Conservation (phyloP, 2,329 filamentous ascomycete genomes). For the Aspergillus cejpii region DNA sequence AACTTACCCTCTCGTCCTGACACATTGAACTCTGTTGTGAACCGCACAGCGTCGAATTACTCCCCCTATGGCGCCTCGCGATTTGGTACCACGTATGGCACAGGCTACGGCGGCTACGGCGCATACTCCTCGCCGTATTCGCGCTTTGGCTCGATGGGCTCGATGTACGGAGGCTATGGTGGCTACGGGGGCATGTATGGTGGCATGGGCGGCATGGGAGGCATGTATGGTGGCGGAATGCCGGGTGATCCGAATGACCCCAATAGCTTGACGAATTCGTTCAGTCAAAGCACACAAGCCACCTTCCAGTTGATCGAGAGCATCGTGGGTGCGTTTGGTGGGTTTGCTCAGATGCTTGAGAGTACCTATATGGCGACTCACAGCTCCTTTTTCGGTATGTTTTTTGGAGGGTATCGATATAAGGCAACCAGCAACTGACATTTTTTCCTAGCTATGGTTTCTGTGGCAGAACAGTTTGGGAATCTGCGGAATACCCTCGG, state of each 20-base stretch:
- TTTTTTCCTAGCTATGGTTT: conserved; percentile 79
- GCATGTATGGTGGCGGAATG: conserved; percentile 48
- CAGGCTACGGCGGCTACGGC: conserved; percentile 45
- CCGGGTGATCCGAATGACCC: conserved; percentile 71
- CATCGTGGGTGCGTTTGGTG: conserved; percentile 91
- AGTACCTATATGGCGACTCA: conserved; percentile 99
- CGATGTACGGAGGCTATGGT: conserved; percentile 35
- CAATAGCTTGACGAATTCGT: conserved; percentile 89
- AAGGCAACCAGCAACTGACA: conserved; percentile 1
- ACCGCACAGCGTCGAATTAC: conserved; percentile 81
- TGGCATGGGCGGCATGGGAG: conserved; percentile 44
- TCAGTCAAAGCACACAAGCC: conserved; percentile 88
- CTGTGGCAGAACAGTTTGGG: conserved; percentile 93
- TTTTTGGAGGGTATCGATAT: background rate
- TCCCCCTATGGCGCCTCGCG: conserved; percentile 56
- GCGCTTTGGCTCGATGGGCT: conserved; percentile 45
- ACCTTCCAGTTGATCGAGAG: conserved; percentile 99
- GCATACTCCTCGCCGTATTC: conserved; percentile 53
- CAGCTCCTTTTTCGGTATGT: conserved; percentile 92
- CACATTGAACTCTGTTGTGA: conserved; percentile 70
- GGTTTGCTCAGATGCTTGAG: conserved; percentile 98
- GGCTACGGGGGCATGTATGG: conserved; percentile 45
- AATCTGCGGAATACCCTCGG: conserved; percentile 89
- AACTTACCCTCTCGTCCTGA: conserved; percentile 74
- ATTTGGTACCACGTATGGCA: conserved; percentile 46